Base-by-base conservation (phyloP, 2,329 filamentous ascomycete species). In the Colletotrichum higginsianum region DNA sequence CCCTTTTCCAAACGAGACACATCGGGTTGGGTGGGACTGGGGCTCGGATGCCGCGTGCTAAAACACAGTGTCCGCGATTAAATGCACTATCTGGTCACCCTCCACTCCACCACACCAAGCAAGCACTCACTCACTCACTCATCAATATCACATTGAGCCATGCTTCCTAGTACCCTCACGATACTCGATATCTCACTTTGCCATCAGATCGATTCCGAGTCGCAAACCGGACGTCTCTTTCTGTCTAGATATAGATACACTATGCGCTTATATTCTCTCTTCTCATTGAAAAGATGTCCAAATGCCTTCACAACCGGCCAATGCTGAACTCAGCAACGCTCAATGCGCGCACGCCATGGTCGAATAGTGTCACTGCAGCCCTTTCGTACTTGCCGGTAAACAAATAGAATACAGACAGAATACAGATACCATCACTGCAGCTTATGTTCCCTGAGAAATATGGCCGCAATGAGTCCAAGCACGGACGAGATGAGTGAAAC, bases 401-500 rank as follows among this genome's bases (percentile, higher is more conserved):
- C 4, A 12, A 38, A 38, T 9, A 38, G 8, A 38, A 11, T 4
- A 44, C 7, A 12, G 2, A 38, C 9, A 38, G 8, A 38, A 38
- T 3, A 23, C 18, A 15, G 5, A 38, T 13, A 44, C 46, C 8
- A 30, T 7, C 13, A n/a, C 40, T 56, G 75, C 35, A 78, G 44
- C 52, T 74, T 71, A 55, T 77, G 73, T 67, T 81, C 76, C 46
- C 74, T 75, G 4, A 82, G 71, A 15, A 81, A 71, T 1, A 78
- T 44, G 11, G 78, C 75, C 8, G 77, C 61, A 5, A 75, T 47
- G 40, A 81, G 75, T 1, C 76, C 80, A 21, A 75, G 26, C 23
- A 73, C 53, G 0, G 80, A 78, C 38, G 75, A 78, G 1, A 75
- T 35, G 9, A 82, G 76, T 11, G 80, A 82, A 8, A 82, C 74